Evolutionary conservation across 768 basidiomycete genomes (phyloP), one percentile per base, ranked within the genome.

Genomic region (Austroboletus eburneus): DNA sequence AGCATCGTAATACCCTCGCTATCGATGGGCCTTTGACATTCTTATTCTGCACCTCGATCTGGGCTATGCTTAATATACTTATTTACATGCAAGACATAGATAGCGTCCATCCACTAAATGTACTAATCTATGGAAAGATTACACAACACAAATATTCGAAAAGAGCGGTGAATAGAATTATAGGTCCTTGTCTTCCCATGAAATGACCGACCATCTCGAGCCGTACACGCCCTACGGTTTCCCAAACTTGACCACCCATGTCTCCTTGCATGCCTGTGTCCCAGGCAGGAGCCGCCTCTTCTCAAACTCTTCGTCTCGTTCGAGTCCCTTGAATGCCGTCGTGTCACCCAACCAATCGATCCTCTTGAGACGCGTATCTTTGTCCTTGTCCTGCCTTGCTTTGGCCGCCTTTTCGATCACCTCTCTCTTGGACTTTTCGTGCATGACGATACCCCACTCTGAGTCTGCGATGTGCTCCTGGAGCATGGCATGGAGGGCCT

Each of bases 331-430:
- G 59, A 87, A 87, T 32, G 78, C 62, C 9, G 78, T 78, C 25
- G 54, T 58, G 30, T 78, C 77, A 5, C 83, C 85, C 7, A 87
- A 57, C 68, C 72, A 82, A 63, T 87, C 85, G 9, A 87, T 76
- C 52, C 85, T 65, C 62, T 73, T 79, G 39, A 78, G 49, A 42
- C 56, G 53, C 48, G 62, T 54, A 39, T 72, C 72, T 35, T 45
- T 59, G 14, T 64, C 68, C 39, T 54, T 56, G 5, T 74, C 73
- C 6, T 63, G 45, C 46, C 83, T 67, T 48, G 71, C 73, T 64
- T 75, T 79, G 43, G 72, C 73, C 2, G 80, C 74, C 42, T 66
- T 72, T 55, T 79, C 74, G 14, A 83, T 70, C 17, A 53, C 51
- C 51, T 75, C 74, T 43, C 62, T 67, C 49, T 57, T 59, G 46